A percentile compares a stretch with the other conserved stretches of the same genome.
Evolutionary conservation across 495 filamentous ascomycete species (phyloP).

Genomic region (Bacidia rubella): DNA sequence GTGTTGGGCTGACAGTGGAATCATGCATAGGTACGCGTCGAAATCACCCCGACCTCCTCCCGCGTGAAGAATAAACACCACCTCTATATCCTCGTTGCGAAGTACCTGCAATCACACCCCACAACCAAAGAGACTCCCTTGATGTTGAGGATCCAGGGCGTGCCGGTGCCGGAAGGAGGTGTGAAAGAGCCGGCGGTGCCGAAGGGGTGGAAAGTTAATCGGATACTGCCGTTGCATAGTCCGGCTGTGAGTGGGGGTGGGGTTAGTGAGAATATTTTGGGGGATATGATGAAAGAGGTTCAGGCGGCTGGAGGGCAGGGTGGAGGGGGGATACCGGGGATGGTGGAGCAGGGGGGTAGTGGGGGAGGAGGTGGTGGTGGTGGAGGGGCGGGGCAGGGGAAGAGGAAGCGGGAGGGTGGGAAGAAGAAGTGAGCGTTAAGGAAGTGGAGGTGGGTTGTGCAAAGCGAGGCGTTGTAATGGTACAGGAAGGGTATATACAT

Average conservation of each 20-base stretch:
- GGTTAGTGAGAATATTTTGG: constrained; percentile 89
- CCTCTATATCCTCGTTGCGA: constrained; percentile 62
- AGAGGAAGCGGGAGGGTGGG: constrained; percentile 15
- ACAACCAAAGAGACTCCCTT: constrained; percentile 55
- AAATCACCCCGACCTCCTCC: background rate
- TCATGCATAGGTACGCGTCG: too few species aligned
- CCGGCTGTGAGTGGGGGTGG: constrained; percentile 85
- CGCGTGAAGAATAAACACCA: constrained; percentile 44
- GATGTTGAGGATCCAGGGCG: constrained; percentile 49
- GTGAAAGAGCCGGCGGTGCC: constrained; percentile 64
- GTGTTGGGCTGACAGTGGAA: too few species aligned
- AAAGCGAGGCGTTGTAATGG: too few species aligned
- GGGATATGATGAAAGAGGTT: constrained; percentile 74
- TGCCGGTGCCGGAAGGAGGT: constrained; percentile 51
- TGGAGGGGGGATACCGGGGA: constrained; percentile 58
- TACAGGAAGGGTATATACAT: too few species aligned
- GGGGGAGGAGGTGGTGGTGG: constrained; percentile 12
- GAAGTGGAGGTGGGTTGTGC: too few species aligned
- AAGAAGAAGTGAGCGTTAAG: constrained; percentile 12
- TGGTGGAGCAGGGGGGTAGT: constrained; percentile 26
- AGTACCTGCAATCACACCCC: constrained; percentile 63
- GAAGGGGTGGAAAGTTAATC: constrained; percentile 81
- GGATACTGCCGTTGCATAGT: constrained; percentile 70
- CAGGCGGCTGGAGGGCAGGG: constrained; percentile 25
- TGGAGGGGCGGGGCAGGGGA: constrained; percentile 9